phyloP scores from a whole-genome alignment of 305 asterid species.

The Vinca major region DNA sequence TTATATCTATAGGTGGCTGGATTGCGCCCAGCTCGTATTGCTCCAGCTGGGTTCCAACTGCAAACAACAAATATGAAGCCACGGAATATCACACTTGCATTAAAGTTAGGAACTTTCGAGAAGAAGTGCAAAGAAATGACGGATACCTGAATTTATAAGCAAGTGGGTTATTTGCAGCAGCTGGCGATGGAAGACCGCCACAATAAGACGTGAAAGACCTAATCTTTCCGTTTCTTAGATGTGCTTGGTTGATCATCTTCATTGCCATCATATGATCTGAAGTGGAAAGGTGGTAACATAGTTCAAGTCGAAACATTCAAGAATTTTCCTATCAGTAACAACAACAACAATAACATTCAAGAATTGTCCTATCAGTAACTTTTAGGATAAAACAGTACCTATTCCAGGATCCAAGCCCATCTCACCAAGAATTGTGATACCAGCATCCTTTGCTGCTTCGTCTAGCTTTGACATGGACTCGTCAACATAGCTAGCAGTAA shows the following conservation, averaged over 20 bases:
- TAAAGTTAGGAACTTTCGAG: background rate
- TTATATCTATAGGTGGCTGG: slow-evolving; percentile 62
- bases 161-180: slow-evolving; percentile 85
- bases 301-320: background rate
- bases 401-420: slow-evolving; percentile 99
- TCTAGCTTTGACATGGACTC: slow-evolving; percentile 76
- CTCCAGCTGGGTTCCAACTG: slow-evolving; percentile 98
- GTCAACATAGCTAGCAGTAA: slow-evolving; percentile 92
- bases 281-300: slow-evolving; percentile 11
- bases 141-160: slow-evolving; percentile 88
- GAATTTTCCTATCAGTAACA: background rate
- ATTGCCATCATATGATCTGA: slow-evolving; percentile 98
- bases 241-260: slow-evolving; percentile 91
- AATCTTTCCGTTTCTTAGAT: slow-evolving; percentile 60
- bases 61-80: background rate
- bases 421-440: slow-evolving; percentile 79
- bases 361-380: background rate
- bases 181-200: slow-evolving; percentile 94
- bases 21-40: slow-evolving; percentile 74
- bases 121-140: slow-evolving; percentile 4
- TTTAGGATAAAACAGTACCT: slow-evolving; percentile 34
- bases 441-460: slow-evolving; percentile 58
- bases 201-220: slow-evolving; percentile 86
- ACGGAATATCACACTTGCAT: background rate
- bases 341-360: too few relatives aligned